Percentiles rank a stretch among this genome's conserved stretches.
Conservation (phyloP, 2,329 filamentous ascomycete genomes). For the Lecanicillium sp. region DNA sequence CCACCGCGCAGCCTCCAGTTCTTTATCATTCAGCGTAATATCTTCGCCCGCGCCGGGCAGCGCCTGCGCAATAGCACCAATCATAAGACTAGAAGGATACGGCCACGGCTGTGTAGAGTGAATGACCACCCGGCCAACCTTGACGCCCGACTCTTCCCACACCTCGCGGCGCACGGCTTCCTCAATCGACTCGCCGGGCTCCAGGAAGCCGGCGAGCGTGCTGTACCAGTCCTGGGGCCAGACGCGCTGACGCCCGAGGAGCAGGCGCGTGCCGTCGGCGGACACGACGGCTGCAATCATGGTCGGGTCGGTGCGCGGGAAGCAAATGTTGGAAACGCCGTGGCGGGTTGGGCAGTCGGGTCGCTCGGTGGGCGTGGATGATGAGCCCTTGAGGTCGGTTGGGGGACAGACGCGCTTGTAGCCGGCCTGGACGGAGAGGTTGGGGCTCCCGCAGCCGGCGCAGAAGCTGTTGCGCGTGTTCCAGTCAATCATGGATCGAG, state of each 20-base stretch:
- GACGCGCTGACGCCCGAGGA: slow-evolving; percentile 77
- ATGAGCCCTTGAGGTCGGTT: slow-evolving; percentile 50
- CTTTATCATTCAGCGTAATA: slow-evolving; percentile 81
- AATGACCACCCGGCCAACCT: slow-evolving; percentile 67
- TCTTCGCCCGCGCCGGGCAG: slow-evolving; percentile 57
- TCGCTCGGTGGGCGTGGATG: slow-evolving; percentile 42
- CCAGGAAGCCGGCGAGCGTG: slow-evolving; percentile 79
- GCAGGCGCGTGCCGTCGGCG: slow-evolving; percentile 63
- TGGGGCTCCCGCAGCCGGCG: slow-evolving; percentile 76
- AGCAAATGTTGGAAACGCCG: slow-evolving; percentile 82
- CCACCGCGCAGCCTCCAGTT: slow-evolving; percentile 87
- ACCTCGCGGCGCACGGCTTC: slow-evolving; percentile 77
- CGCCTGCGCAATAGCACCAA: slow-evolving; percentile 81
- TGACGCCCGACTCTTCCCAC: slow-evolving; percentile 77
- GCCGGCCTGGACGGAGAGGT: slow-evolving; percentile 68
- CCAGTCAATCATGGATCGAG: slow-evolving; percentile 86
- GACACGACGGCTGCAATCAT: slow-evolving; percentile 93
- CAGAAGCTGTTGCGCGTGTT: slow-evolving; percentile 90
- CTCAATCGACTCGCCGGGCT: slow-evolving; percentile 78
- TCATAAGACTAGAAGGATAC: slow-evolving; percentile 78
- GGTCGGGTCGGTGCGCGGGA: slow-evolving; percentile 87
- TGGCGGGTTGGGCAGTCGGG: slow-evolving; percentile 71
- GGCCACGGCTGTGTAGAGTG: slow-evolving; percentile 85
- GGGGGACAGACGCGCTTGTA: slow-evolving; percentile 75
- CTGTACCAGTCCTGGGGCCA: slow-evolving; percentile 84